phyloP scores from a whole-genome alignment of 768 basidiomycete genomes.

The Chalciporus sphaerocephalus region DNA sequence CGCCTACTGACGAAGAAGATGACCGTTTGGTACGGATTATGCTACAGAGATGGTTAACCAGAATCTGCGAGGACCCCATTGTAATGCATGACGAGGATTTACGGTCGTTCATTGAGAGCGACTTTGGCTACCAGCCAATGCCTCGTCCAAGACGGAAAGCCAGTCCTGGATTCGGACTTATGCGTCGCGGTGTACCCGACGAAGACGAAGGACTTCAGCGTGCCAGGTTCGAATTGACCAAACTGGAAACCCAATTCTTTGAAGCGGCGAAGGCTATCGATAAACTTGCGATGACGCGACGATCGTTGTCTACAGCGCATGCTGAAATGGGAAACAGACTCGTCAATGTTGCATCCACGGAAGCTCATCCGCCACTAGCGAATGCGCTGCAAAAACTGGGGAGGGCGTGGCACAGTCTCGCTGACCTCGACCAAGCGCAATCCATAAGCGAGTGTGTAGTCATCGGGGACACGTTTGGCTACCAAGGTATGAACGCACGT shows the following conservation, averaged over 20 bases:
- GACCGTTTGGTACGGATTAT: slow-evolving; percentile 93
- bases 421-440: slow-evolving; percentile 87
- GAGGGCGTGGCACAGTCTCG: slow-evolving; percentile 78
- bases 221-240: slow-evolving; percentile 88
- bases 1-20: slow-evolving; percentile 97
- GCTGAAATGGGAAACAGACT: slow-evolving; percentile 93
- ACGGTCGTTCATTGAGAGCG: slow-evolving; percentile 92
- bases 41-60: slow-evolving; percentile 90
- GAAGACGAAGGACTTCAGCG: slow-evolving; percentile 91
- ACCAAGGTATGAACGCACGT: slow-evolving; percentile 94
- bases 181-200: slow-evolving; percentile 78
- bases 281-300: slow-evolving; percentile 72
- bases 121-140: slow-evolving; percentile 92
- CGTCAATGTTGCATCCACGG: slow-evolving; percentile 83
- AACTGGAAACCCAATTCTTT: slow-evolving; percentile 87
- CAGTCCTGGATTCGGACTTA: slow-evolving; percentile 69
- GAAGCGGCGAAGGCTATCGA: slow-evolving; percentile 90
- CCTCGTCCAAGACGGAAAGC: slow-evolving; percentile 70
- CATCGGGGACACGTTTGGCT: slow-evolving; percentile 91
- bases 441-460: slow-evolving; percentile 93
- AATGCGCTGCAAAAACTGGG: slow-evolving; percentile 84
- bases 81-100: slow-evolving; percentile 88
- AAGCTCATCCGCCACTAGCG: slow-evolving; percentile 79
- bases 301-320: slow-evolving; percentile 72
- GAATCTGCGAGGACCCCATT: slow-evolving; percentile 90